Conservation (phyloP, 768 basidiomycete genomes). For the Trametes coccinea region DNA sequence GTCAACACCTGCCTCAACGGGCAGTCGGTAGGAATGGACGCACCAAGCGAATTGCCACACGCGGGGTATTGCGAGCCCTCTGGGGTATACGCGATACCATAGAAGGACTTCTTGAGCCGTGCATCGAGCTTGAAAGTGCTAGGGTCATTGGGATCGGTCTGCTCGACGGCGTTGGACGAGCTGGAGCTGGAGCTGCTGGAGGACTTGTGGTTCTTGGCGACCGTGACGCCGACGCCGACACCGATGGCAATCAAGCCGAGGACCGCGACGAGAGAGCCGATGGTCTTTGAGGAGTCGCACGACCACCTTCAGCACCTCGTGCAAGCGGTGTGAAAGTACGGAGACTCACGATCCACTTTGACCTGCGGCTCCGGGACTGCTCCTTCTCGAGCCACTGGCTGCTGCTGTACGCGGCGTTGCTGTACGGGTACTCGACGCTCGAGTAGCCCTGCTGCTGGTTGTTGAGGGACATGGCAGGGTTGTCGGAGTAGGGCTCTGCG, state of each 20-base stretch:
- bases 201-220: slow-evolving; percentile 53
- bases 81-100: slow-evolving; percentile 87
- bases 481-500: slow-evolving; percentile 12
- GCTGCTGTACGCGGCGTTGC: slow-evolving; percentile 29
- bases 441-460: slow-evolving; percentile 30
- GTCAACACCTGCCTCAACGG: background rate
- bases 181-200: slow-evolving; percentile 32
- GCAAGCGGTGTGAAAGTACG: too few species aligned
- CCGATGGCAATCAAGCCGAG: slow-evolving; percentile 55
- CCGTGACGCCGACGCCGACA: slow-evolving; percentile 63
- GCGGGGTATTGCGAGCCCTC: slow-evolving; percentile 66
- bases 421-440: slow-evolving; percentile 33
- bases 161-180: slow-evolving; percentile 27
- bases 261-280: slow-evolving; percentile 49
- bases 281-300: slow-evolving; percentile 42
- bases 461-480: slow-evolving; percentile 27
- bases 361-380: slow-evolving; percentile 31
- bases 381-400: slow-evolving; percentile 45
- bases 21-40: slow-evolving; percentile 19
- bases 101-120: slow-evolving; percentile 72
- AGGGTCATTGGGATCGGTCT: slow-evolving; percentile 64
- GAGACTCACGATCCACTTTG: slow-evolving; percentile 58
- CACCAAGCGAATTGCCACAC: slow-evolving; percentile 56
- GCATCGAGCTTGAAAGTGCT: slow-evolving; percentile 74
- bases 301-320: background rate